These are phyloP conservation scores for Beauveria bassiana DNA, from an alignment of 2,329 filamentous ascomycete species.

Conservation along the genomic window DNA sequence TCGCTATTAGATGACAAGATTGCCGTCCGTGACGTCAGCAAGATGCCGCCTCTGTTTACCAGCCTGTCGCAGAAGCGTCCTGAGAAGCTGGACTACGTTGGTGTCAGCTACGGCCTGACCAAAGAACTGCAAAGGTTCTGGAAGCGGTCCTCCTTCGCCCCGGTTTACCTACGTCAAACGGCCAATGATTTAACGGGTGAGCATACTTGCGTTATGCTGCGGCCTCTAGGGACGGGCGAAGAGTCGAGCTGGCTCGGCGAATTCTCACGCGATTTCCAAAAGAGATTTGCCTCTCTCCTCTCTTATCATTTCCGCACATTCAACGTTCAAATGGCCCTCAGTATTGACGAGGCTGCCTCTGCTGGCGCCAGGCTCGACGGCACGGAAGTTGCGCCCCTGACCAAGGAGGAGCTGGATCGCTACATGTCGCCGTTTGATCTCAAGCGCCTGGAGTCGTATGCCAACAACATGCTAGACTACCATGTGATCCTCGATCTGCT, in stretches of 20 bases:
- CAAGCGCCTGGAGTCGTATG: slow-evolving; percentile 90
- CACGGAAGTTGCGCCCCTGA: slow-evolving; percentile 45
- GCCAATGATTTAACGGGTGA: slow-evolving; percentile 94
- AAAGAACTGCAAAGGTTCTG: slow-evolving; percentile 88
- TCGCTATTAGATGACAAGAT: slow-evolving; percentile 81
- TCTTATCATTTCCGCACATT: slow-evolving; percentile 91
- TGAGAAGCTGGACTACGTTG: slow-evolving; percentile 78
- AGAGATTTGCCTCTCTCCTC: slow-evolving; percentile 80
- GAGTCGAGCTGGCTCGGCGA: slow-evolving; percentile 82
- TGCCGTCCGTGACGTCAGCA: slow-evolving; percentile 78
- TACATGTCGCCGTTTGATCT: slow-evolving; percentile 85
- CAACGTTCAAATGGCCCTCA: slow-evolving; percentile 67
- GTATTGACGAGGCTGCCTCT: slow-evolving; percentile 79
- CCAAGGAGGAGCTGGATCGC: slow-evolving; percentile 67
- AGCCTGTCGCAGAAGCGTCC: slow-evolving; percentile 78
- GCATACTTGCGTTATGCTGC: slow-evolving; percentile 95
- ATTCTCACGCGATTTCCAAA: slow-evolving; percentile 88
- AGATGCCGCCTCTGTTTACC: slow-evolving; percentile 89
- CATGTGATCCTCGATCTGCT: slow-evolving; percentile 94
- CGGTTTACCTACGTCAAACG: slow-evolving; percentile 91
- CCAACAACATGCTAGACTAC: slow-evolving; percentile 95
- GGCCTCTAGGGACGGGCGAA: slow-evolving; percentile 60
- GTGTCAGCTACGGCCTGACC: slow-evolving; percentile 92
- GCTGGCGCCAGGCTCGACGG: slow-evolving; percentile 60
- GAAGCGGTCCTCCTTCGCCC: slow-evolving; percentile 80